Evolutionary conservation across 2,329 filamentous ascomycete genomes (phyloP), one percentile per base, ranked within the genome.

Genomic region (Alternaria novae-zelandiae): DNA sequence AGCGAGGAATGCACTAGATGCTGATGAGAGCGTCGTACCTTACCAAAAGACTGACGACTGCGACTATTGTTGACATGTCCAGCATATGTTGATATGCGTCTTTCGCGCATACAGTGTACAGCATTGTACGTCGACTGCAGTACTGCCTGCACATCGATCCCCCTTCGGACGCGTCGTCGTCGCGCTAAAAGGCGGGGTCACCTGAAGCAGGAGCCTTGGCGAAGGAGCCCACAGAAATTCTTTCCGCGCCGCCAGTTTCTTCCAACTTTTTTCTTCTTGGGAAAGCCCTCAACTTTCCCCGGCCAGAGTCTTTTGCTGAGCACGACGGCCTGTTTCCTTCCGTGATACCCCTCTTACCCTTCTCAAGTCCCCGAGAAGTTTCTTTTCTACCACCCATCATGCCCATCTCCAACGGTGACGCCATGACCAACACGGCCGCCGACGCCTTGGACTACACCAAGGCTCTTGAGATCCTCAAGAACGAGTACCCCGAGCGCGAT

Each of bases 401-500:
- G 93, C 88, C 91, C 81, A 85, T 89, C 76, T 84, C 88, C 78
- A 92, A 92, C 83, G 90, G 89, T 76, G 83, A 88, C 78, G 78
- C 82, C 68, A 83, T 85, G 75, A 83, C 83, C 68, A 81, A 84
- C 80, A 85, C 65, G 55, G 67, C 74, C 80, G 82, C 77, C 73
- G 83, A 89, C 81, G 85, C 90, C 78, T 85, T 93, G 74, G 92
- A 96, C 85, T 86, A 86, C 85, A 84, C 86, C 79, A 90, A 86
- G 78, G 96, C 95, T 69, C 83, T 94, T 68, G 90, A 96, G 78
- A 83, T 94, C 71, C 87, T 98, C 80, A 87, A 91, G 81, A 83
- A 82, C 64, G 89, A 95, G 78, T 97, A 97, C 82, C 80, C 90
- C 70, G 86, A 87, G 80, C 86, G 85, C 74, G 96, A 99, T 88